These are phyloP conservation scores for Dioscorea zingiberensis DNA, from an alignment of 106 monocot genomes.

Conservation along the genomic window DNA sequence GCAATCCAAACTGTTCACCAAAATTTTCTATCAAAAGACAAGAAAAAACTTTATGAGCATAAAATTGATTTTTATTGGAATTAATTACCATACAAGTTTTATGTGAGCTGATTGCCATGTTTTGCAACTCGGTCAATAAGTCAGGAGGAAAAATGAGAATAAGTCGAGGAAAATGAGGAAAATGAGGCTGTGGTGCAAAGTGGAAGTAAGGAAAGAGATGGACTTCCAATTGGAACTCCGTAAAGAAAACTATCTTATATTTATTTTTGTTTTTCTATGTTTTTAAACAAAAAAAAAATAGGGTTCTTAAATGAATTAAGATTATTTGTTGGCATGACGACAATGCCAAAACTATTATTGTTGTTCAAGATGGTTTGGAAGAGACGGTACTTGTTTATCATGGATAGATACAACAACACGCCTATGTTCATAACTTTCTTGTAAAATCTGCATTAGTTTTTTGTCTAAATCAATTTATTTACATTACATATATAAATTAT, in stretches of 20 bases:
- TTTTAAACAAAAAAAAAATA: background rate
- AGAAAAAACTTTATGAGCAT: constrained; percentile 14
- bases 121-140: constrained; percentile 28
- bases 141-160: background rate
- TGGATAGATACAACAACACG: constrained; percentile 49
- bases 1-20: constrained; percentile 22
- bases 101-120: constrained; percentile 39
- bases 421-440: constrained; percentile 62
- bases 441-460: constrained; percentile 34
- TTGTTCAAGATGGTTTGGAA: constrained; percentile 52
- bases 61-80: constrained; percentile 54
- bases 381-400: constrained; percentile 35
- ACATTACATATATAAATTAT: background rate
- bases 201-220: constrained; percentile 19
- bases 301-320: background rate
- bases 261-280: background rate
- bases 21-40: constrained; percentile 25
- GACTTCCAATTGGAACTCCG: constrained; percentile 17
- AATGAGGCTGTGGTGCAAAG: no score
- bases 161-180: no score
- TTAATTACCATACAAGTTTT: constrained; percentile 44
- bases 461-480: background rate
- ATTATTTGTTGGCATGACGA: constrained; percentile 27
- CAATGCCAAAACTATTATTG: constrained; percentile 14
- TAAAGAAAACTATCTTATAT: background rate